Conservation (phyloP, 805 yeast genomes). For the Yamadazyma takamatsuzukensis region DNA sequence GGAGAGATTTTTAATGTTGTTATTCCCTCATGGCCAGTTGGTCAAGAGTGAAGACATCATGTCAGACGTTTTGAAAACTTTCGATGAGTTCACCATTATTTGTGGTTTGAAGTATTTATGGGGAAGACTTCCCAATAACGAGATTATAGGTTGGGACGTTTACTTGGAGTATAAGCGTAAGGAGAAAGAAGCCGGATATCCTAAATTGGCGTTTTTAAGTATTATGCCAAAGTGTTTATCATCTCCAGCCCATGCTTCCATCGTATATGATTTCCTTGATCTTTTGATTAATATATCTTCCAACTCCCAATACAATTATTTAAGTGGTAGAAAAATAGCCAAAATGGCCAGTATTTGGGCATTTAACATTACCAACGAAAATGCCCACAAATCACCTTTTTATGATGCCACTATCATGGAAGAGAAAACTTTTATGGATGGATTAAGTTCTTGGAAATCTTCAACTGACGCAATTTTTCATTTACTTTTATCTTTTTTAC, state of each 20-base stretch:
- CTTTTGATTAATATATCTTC: conserved; percentile 73
- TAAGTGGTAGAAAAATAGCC: conserved; percentile 76
- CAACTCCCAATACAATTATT: conserved; percentile 70
- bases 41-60: conserved; percentile 14
- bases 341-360: conserved; percentile 91
- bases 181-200: conserved; percentile 64
- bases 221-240: conserved; percentile 82
- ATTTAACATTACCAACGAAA: conserved; percentile 33
- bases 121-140: conserved; percentile 78
- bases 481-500: conserved; percentile 66
- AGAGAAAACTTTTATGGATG: conserved; percentile 55
- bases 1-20: conserved; percentile 49
- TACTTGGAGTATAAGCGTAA: conserved; percentile 64
- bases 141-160: conserved; percentile 83
- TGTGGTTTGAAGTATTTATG: conserved; percentile 79
- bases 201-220: conserved; percentile 69
- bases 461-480: conserved; percentile 87
- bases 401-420: conserved; percentile 32
- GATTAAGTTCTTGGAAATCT: conserved; percentile 71
- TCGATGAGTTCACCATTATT: conserved; percentile 67
- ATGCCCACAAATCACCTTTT: conserved; percentile 27
- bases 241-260: conserved; percentile 84
- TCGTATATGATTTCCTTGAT: conserved; percentile 84
- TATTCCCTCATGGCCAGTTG: conserved; percentile 59
- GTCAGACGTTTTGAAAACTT: conserved; percentile 37